phyloP scores from a whole-genome alignment of 2,329 filamentous ascomycete genomes.

The Triangularia setosa region DNA sequence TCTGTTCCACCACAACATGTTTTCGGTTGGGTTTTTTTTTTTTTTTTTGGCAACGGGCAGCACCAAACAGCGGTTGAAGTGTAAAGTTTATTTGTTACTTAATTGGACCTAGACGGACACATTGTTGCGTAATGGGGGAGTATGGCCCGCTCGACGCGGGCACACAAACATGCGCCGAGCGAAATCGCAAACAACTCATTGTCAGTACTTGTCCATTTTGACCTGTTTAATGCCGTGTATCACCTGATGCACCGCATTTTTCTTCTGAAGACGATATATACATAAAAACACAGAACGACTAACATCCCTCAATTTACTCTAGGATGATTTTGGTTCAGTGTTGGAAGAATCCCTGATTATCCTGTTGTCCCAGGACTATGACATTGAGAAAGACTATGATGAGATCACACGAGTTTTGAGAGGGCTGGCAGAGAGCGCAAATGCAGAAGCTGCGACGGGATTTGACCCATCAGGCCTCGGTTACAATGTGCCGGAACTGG shows the following conservation, averaged over 20 bases:
- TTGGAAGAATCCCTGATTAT: conserved; percentile 75
- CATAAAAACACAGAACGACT: background rate
- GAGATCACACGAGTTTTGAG: conserved; percentile 59
- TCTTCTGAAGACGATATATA: background rate
- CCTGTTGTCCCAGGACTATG: conserved; percentile 71
- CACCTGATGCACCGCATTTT: background rate
- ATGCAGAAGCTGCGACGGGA: conserved; percentile 64
- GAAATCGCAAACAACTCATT: conserved; percentile 12
- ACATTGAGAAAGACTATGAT: conserved; percentile 53
- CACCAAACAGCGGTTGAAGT: background rate
- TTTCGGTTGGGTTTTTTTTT: no score
- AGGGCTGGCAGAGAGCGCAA: conserved; percentile 60
- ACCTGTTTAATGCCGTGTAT: background rate
- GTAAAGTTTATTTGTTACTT: background rate
- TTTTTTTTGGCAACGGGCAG: background rate
- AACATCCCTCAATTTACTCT: background rate
- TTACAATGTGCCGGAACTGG: conserved; percentile 33
- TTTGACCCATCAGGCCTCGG: conserved; percentile 76
- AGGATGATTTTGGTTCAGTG: conserved; percentile 65
- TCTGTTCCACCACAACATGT: background rate
- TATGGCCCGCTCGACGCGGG: background rate
- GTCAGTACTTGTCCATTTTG: conserved; percentile 6
- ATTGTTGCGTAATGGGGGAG: conserved; percentile 9
- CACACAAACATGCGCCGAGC: conserved; percentile 8
- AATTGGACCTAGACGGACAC: background rate